Evolutionary conservation across 2,329 filamentous ascomycete genomes (phyloP), one percentile per base, ranked within the genome.

Genomic region (Nemania sp.): DNA sequence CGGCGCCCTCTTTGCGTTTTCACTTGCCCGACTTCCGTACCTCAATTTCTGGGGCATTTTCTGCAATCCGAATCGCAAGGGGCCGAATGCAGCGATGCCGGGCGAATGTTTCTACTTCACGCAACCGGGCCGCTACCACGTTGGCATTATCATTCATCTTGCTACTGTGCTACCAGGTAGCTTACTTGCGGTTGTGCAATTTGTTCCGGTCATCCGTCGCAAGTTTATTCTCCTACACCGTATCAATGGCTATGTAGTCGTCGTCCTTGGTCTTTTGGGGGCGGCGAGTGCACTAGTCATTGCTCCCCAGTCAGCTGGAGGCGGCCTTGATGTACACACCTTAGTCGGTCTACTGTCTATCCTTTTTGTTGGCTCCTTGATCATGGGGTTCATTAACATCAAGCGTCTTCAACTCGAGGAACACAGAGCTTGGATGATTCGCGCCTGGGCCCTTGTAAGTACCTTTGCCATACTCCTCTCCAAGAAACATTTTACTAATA

Each of bases 371-470:
- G 58, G 66, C 1, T 72, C 74, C 8, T 65, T 81, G 20, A 56
- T 64, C 0, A 54, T 85, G 37, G 79, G 81, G 1, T 77, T 76
- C 26, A 71, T 78, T 64, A 84, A 84, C 57, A 78, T 86, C 66
- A 84, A 81, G 65, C 70, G 73, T 2, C 67, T 86, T 2, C 82
- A 86, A 62, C 81, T 88, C 43, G 81, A 86, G 26, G 78, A 86
- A 61, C 83, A 86, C 56, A 75, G 83, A 1, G 80, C 80, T 2
- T 86, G 82, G 83, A 86, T 86, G 83, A 62, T 86, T 24, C 67
- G 83, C 19, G 73, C 77, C 6, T 80, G 78, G 78, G 70, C 78
- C 33, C 77, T 77, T 56, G 73, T 78, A 56, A 52, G 73, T 65
- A 24, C 5, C 26, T 33, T 12, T n/a, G 17, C 11, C 3, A 15